Evolutionary conservation across 73 alveolate species (phyloP), one percentile per base, ranked within the genome.

Genomic region (Paramecium primaurelia): DNA sequence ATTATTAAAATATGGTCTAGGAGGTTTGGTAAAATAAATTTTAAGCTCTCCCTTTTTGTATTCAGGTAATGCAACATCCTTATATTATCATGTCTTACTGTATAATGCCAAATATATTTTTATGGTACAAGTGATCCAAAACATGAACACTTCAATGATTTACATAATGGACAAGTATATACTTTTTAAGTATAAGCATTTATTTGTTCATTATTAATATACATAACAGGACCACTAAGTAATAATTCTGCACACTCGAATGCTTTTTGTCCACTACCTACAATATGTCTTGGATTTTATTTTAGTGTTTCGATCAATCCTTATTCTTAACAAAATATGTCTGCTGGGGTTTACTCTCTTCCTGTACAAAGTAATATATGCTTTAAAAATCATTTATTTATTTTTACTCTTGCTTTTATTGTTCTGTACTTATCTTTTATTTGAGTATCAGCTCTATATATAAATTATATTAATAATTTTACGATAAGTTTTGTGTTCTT

Each of bases 51-150:
- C 71, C 34, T 40, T 25, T 18, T 22, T 28, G 30, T 44, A 80
- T 26, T 80, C 91, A 4, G 91, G 77, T 6, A 80, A 47, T 47
- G 58, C 77, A 80, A 80, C 91, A 80, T 80, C 91, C 91, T 80
- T 18, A 44, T 80, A 80, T 73, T 18, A 80, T 44, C 10, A 80
- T 18, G 58, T 26, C 47, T 26, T 80, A 80, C 91, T 80, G 91
- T 44, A 34, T 34, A 14, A 49, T 80, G 91, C 91, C 91, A 80
- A 4, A 32, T 30, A 44, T 80, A 80, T 80, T 80, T 80, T 45
- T 40, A 22, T 18, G 91, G 91, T 45, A 49, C 14, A 18, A 80
- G 45, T 7, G 71, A 49, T 32, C 91, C 91, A 80, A 80, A 80
- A 80, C 91, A 80, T 44, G 64, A 22, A 26, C 91, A 80, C 49